These are phyloP conservation scores for Ophiostoma perfectum DNA, from an alignment of 2,329 filamentous ascomycete genomes.

Conservation along the genomic window DNA sequence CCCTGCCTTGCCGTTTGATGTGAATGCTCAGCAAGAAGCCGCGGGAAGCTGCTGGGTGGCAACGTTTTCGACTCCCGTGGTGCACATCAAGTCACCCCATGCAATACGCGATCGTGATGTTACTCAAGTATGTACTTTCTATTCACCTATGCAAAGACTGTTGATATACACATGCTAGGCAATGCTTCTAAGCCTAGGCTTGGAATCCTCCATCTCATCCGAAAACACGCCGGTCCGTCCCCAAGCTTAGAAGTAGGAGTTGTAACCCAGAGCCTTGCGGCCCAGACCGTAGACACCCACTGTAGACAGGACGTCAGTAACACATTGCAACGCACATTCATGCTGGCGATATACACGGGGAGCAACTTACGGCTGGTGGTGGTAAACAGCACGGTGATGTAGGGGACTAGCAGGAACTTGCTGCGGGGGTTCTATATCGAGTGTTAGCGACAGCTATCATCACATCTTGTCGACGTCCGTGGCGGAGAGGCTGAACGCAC, in stretches of 20 bases:
- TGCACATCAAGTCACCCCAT: too few relatives aligned
- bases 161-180: conserved; percentile 19
- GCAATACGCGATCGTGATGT: neutral
- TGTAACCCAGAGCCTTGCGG: conserved; percentile 70
- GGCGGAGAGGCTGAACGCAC: conserved; percentile 48
- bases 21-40: too few relatives aligned
- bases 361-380: conserved; percentile 48
- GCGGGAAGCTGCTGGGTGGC: too few relatives aligned
- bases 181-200: neutral
- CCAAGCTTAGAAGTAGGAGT: conserved; percentile 57
- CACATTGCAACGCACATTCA: too few relatives aligned
- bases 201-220: neutral
- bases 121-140: conserved; percentile 11
- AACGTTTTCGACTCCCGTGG: too few relatives aligned
- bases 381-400: conserved; percentile 60
- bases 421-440: conserved; percentile 56
- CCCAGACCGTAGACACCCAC: conserved; percentile 64
- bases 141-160: conserved; percentile 9
- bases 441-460: neutral
- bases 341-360: too few relatives aligned
- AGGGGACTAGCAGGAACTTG: conserved; percentile 61
- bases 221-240: neutral
- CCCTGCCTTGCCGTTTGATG: neutral
- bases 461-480: neutral
- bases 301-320: conserved; percentile 29